Evolutionary conservation across 2,329 filamentous ascomycete species (phyloP), one percentile per base, ranked within the genome.

Genomic region (Ascochyta koolunga): DNA sequence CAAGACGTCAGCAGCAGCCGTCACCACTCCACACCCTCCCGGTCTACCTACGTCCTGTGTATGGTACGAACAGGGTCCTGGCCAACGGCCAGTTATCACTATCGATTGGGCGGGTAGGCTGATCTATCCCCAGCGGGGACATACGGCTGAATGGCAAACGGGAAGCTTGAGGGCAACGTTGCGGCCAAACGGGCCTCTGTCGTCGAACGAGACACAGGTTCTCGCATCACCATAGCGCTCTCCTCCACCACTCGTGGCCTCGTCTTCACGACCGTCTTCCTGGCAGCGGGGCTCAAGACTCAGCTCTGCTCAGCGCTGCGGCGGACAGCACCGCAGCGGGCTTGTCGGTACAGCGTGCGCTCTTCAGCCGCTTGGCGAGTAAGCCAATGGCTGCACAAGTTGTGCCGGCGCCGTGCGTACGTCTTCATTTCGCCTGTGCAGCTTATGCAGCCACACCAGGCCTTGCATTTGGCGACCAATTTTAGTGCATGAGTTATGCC

Each of bases 61-160:
- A n/a, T n/a, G n/a, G n/a, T 51, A 67, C 56, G 58, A 59, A 61
- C 68, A 68, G 67, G 67, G 65, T 60, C 61, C 37, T 45, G 49
- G 54, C 48, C 58, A 58, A 65, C 69, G 69, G 66, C 55, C 62
- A 70, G 67, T 44, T 73, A 73, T 71, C 71, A 68, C 63, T 71
- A 74, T 74, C 71, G 71, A 74, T 74, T 74, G 71, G 71, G 64
- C 64, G 65, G 70, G 68, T 72, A 71, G 68, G 68, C 68, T 69
- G 64, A 64, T 55, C 53, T 46, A 53, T 56, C 57, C 59, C 54
- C 51, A 50, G 64, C 51, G 49, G 38, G 38, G 27, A 56, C 45
- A 53, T 54, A 66, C 53, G 61, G 64, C 65, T 65, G 62, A 64
- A 65, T 61, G 48, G 54, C 54, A 65, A 63, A 64, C 61, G 54